Conservation (phyloP, 2,329 filamentous ascomycete genomes). For the Pseudogymnoascus sp. region DNA sequence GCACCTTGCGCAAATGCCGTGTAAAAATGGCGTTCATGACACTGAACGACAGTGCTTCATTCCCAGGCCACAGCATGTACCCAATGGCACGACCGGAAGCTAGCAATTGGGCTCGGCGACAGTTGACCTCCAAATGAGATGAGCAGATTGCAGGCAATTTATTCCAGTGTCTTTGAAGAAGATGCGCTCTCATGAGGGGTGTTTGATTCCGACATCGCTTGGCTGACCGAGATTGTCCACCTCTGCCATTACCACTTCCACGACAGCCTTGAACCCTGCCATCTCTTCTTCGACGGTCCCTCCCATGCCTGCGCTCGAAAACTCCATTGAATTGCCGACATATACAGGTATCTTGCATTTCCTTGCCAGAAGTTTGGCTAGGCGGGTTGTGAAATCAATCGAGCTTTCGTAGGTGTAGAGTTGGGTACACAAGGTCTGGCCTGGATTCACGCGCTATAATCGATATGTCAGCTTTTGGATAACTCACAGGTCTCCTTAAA, state of each 20-base stretch:
- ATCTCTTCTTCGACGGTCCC: constrained; percentile 89
- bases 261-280: constrained; percentile 70
- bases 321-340: constrained; percentile 78
- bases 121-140: background rate
- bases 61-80: background rate
- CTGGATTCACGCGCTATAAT: constrained; percentile 32
- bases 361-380: constrained; percentile 76
- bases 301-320: constrained; percentile 64
- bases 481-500: background rate
- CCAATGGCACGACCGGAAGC: background rate
- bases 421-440: constrained; percentile 64
- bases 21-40: background rate
- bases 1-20: background rate
- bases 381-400: constrained; percentile 75
- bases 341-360: constrained; percentile 71
- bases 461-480: constrained; percentile 13
- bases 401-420: constrained; percentile 69
- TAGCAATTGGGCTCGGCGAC: background rate
- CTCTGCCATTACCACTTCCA: constrained; percentile 57
- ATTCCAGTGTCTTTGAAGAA: background rate
- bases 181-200: background rate
- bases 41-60: constrained; percentile 1
- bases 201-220: constrained; percentile 1
- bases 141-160: background rate
- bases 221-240: constrained; percentile 28